phyloP scores from a whole-genome alignment of 2,329 filamentous ascomycete species.

The Incumbomyces lentus region DNA sequence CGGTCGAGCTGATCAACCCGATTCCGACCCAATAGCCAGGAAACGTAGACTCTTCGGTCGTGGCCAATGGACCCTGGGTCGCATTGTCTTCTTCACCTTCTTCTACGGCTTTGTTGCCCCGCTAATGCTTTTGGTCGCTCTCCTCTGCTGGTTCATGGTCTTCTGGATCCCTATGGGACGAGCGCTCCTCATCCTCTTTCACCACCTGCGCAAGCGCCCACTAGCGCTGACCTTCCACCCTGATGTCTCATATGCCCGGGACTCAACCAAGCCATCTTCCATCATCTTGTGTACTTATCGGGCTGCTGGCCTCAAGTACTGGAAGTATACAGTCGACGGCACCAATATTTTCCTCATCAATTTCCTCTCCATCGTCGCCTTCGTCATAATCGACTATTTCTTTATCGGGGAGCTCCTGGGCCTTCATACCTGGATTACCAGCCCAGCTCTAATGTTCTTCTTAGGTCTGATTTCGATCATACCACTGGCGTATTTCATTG shows the following conservation, averaged over 20 bases:
- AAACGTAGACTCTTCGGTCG: constrained; percentile 89
- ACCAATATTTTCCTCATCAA: constrained; percentile 99
- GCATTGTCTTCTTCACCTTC: constrained; percentile 90
- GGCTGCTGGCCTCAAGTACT: constrained; percentile 87
- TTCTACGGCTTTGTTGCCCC: constrained; percentile 91
- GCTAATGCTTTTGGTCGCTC: constrained; percentile 72
- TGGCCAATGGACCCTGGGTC: constrained; percentile 88
- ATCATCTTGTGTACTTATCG: constrained; percentile 95
- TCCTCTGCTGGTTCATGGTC: constrained; percentile 88
- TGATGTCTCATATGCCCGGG: constrained; percentile 64
- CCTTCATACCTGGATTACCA: constrained; percentile 63
- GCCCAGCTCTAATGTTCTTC: constrained; percentile 75
- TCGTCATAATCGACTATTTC: constrained; percentile 88
- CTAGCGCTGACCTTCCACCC: constrained; percentile 88
- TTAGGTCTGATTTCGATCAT: constrained; percentile 85
- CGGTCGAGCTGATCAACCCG: constrained; percentile 40
- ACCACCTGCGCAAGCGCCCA: constrained; percentile 85
- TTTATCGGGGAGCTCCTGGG: constrained; percentile 61
- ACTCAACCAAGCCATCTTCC: constrained; percentile 62
- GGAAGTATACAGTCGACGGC: constrained; percentile 98
- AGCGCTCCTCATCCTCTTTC: constrained; percentile 77
- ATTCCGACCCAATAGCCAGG: constrained; percentile 28
- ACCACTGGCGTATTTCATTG: constrained; percentile 94
- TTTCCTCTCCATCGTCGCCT: constrained; percentile 81
- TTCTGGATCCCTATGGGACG: constrained; percentile 99